A percentile compares a stretch with the other conserved stretches of the same genome.
Evolutionary conservation across 805 yeast species (phyloP).

Genomic region (Candida namnaoensis): DNA sequence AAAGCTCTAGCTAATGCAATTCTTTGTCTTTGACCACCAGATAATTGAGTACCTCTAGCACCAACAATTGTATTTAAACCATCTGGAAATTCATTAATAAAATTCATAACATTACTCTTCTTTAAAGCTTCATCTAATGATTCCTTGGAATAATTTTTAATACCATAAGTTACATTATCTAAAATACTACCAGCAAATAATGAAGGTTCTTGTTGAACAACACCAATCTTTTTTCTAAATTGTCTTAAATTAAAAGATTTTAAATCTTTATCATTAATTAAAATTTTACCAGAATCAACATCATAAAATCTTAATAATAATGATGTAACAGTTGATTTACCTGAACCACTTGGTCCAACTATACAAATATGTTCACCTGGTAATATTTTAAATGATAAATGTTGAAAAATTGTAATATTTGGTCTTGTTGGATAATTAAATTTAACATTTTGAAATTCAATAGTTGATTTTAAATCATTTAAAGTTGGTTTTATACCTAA

Average conservation of each 20-base stretch:
- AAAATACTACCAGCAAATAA: slow-evolving; percentile 78
- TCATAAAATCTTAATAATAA: slow-evolving; percentile 79
- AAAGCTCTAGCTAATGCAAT: slow-evolving; percentile 87
- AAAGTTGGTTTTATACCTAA: slow-evolving; percentile 40
- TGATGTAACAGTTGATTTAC: slow-evolving; percentile 84
- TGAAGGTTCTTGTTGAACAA: slow-evolving; percentile 90
- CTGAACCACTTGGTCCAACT: slow-evolving; percentile 97
- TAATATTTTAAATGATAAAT: slow-evolving; percentile 49
- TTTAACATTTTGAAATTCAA: slow-evolving; percentile 52
- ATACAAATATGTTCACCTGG: slow-evolving; percentile 88
- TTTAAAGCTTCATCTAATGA: slow-evolving; percentile 53
- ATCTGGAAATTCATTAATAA: slow-evolving; percentile 69
- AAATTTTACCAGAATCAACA: slow-evolving; percentile 54
- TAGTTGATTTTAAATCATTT: slow-evolving; percentile 26
- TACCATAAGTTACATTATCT: slow-evolving; percentile 78
- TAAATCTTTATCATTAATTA: slow-evolving; percentile 58
- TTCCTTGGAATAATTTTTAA: slow-evolving; percentile 42
- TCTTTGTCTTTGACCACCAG: slow-evolving; percentile 95
- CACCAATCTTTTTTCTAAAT: slow-evolving; percentile 70
- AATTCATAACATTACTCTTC: slow-evolving; percentile 65
- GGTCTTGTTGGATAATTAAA: slow-evolving; percentile 85
- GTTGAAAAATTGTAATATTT: slow-evolving; percentile 54
- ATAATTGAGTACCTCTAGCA: slow-evolving; percentile 77
- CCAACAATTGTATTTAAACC: slow-evolving; percentile 81
- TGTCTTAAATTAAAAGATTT: slow-evolving; percentile 59